Base-by-base conservation (phyloP, 306 rosid genomes). In the Datisca glomerata region DNA sequence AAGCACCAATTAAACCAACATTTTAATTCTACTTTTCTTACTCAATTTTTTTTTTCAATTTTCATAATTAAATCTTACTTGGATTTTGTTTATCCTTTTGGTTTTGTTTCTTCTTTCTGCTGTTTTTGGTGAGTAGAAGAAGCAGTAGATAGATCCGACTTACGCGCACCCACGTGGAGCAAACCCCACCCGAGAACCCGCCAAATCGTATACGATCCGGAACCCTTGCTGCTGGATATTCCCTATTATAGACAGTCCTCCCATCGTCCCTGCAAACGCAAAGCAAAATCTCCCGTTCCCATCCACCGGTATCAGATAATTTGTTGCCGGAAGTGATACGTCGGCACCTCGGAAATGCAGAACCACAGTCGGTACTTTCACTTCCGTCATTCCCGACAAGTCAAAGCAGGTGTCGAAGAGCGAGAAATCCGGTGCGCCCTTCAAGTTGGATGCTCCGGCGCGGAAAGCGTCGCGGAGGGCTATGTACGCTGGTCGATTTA, bases 151-250 rank as follows among this genome's bases (percentile, higher is more conserved):
- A n/a, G n/a, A 23, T 16, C 20, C 18, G 41, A 36, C 28, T 74
- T 56, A 79, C 24, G 43, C 75, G 57, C 98, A 89, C 0, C 95
- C 95, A 22, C 75, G 75, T 0, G 91, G 86, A 0, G 98, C 60
- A 21, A 89, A 89, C 57, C 98, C 98, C 76, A 89, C 79, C 74
- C 91, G 91, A 0, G 79, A 72, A 43, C 67, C 58, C 12, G 72
- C 79, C 43, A 89, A 42, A 42, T 89, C 93, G 29, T 70, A 89
- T 4, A 73, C 83, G 0, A 89, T 81, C 57, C 95, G 86, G 9
- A 84, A 80, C 6, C 98, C 98, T 65, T 89, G 95, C 60, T 89
- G 98, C 78, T 89, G 95, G 22, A 89, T 89, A 58, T 89, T 89
- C 0, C 98, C 98, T 10, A 89, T 64, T 3, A 89, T 84, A n/a